Percentiles rank a stretch among this genome's conserved stretches.
Conservation (phyloP, 495 filamentous ascomycete species). For the Aspergillus avenaceus region DNA sequence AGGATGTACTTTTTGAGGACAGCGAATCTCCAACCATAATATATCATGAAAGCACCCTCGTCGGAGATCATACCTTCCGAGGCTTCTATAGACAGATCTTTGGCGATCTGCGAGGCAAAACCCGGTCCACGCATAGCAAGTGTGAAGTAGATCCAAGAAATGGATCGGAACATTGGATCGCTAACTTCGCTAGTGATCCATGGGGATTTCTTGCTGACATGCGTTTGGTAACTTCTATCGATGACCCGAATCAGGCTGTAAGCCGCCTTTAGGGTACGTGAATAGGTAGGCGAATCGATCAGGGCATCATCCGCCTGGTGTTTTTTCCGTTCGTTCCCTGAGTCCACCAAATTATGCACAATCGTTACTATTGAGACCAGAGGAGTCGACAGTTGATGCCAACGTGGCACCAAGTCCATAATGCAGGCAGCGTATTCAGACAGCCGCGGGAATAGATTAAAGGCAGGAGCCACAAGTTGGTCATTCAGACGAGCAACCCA, state of each 20-base stretch:
- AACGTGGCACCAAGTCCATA: slow-evolving; percentile 20
- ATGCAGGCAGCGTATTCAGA: slow-evolving; percentile 24
- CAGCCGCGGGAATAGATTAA: slow-evolving; percentile 18
- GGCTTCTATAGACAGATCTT: slow-evolving; percentile 37
- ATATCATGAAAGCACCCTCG: slow-evolving; percentile 41
- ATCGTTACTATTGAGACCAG: slow-evolving; percentile 18
- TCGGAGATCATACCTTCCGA: slow-evolving; percentile 23
- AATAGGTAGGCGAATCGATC: slow-evolving; percentile 11
- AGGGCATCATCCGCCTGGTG: slow-evolving; percentile 13
- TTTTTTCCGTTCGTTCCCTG: slow-evolving; percentile 18
- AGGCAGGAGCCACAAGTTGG: slow-evolving; percentile 21
- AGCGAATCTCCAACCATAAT: slow-evolving; percentile 65
- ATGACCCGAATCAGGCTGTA: slow-evolving; percentile 26
- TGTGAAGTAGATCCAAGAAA: slow-evolving; percentile 22
- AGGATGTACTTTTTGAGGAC: slow-evolving; percentile 66
- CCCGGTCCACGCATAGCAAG: slow-evolving; percentile 19
- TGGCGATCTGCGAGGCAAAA: slow-evolving; percentile 28
- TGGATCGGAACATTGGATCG: slow-evolving; percentile 23
- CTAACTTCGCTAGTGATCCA: slow-evolving; percentile 36
- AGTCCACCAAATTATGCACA: slow-evolving; percentile 20
- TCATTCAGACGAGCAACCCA: slow-evolving; percentile 27
- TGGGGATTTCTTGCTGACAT: slow-evolving; percentile 36
- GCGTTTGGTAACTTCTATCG: slow-evolving; percentile 31
- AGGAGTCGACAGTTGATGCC: slow-evolving; percentile 18
- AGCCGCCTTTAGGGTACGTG: slow-evolving; percentile 14